Evolutionary conservation across 2,329 filamentous ascomycete species (phyloP), one percentile per base, ranked within the genome.

Genomic region (Beauveria australis): DNA sequence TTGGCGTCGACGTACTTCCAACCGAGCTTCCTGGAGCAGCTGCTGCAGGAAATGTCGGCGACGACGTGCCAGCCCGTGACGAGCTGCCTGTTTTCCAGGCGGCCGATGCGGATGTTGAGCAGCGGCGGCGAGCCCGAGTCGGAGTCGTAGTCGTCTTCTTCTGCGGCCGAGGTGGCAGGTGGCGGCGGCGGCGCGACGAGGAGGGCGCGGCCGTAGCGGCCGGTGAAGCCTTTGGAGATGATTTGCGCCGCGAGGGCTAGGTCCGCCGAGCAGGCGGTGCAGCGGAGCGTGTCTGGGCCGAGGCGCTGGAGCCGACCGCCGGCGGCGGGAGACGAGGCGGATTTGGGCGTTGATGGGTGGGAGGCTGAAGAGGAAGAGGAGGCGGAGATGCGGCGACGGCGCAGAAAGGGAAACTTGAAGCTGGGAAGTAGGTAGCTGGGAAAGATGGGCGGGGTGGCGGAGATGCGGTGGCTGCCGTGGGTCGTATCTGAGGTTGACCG

Each of bases 1-100:
- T 78, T 79, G 1, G 85, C 85, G 68, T 86, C 82, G 48, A 88
- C 77, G 67, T 89, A 89, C 71, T 88, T 88, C 86, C 86, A 89
- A 19, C 86, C 86, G 9, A 89, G 68, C 66, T 82, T 82, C 56
- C 74, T 75, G 28, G 74, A 73, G 71, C 86, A 89, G 28, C 80
- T 74, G 10, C 69, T 69, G 67, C 86, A 89, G 52, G 71, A 76
- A 53, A 88, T 85, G 71, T 88, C 85, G 3, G 85, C 82, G 7
- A 89, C 85, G 6, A 83, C 77, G 70, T 88, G 86, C 67, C 78
- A 76, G 3, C 86, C 86, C 1, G 86, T 88, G 14, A 82, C 80
- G 6, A 89, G 77, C 64, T 82, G 78, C 30, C 86, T 75, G 59
- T 77, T 79, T 69, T 85, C 83, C 6, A 76, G 73, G 48, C 75